Conservation (phyloP, 176 grass and related monocot genomes). For the Musa itinerans region DNA sequence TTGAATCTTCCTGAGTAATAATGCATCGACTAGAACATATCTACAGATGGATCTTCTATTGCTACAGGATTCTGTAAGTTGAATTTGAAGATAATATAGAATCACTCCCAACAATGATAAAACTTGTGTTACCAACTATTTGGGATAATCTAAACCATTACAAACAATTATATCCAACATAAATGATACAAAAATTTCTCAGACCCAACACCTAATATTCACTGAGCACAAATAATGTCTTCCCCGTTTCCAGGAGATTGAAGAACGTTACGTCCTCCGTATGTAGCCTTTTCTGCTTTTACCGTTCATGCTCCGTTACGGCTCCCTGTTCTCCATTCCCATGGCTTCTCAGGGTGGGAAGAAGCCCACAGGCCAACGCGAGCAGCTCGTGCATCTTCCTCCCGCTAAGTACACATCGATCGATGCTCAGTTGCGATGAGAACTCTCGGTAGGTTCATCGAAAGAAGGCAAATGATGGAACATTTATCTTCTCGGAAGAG, state of each 20-base stretch:
- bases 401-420: slow-evolving; percentile 36
- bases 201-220: neutral
- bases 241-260: neutral
- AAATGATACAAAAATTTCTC: neutral
- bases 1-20: no score
- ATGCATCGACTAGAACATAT: no score
- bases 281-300: neutral
- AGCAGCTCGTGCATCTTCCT: slow-evolving; percentile 38
- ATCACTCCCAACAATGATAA: no score
- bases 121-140: neutral
- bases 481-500: slow-evolving; percentile 60
- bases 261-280: no score
- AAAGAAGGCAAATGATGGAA: neutral
- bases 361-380: slow-evolving; percentile 45
- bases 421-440: neutral
- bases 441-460: neutral
- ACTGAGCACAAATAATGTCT: neutral
- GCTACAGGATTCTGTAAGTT: neutral
- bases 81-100: neutral
- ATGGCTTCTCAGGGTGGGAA: slow-evolving; percentile 56
- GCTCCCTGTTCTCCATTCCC: slow-evolving; percentile 69
- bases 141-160: neutral
- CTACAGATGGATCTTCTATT: no score
- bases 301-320: slow-evolving; percentile 23
- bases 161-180: neutral